These are phyloP conservation scores for Talaromyces sp. DNA, from an alignment of 2,329 filamentous ascomycete species.

Conservation along the genomic window DNA sequence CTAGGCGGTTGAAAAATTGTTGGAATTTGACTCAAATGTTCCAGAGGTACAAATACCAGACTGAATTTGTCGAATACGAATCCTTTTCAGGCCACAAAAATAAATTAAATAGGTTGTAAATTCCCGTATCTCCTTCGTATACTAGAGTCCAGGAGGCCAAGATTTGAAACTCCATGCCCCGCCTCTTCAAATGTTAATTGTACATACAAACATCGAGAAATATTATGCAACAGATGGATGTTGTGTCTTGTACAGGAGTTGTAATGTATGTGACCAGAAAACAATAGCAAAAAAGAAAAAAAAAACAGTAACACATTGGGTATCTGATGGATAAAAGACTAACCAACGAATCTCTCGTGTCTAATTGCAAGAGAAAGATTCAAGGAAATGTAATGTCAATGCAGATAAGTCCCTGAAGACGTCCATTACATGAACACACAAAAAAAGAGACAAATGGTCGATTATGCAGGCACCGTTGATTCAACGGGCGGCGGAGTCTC, in stretches of 20 bases:
- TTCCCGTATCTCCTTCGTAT: not conserved
- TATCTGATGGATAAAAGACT: conserved; percentile 19
- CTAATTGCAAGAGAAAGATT: no score
- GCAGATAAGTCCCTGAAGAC: not conserved
- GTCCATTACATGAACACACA: not conserved
- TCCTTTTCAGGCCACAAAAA: not conserved
- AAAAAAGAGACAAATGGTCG: not conserved
- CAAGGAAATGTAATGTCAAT: not conserved
- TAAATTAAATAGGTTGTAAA: not conserved
- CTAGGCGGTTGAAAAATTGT: not conserved
- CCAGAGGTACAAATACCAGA: not conserved
- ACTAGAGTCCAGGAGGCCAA: not conserved
- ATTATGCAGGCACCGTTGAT: not conserved
- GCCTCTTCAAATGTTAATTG: not conserved
- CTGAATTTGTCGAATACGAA: not conserved
- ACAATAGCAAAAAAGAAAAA: conserved; percentile 7
- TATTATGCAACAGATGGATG: not conserved
- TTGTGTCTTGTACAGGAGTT: not conserved
- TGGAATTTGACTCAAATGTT: not conserved
- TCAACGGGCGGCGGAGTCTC: not conserved
- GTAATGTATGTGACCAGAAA: not conserved
- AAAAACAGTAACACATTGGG: conserved; percentile 22
- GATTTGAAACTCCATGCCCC: not conserved
- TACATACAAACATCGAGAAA: not conserved
- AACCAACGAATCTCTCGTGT: conserved; percentile 8